Evolutionary conservation across 2,329 filamentous ascomycete species (phyloP), one percentile per base, ranked within the genome.

Genomic region (Neodidymelliopsis sp.): DNA sequence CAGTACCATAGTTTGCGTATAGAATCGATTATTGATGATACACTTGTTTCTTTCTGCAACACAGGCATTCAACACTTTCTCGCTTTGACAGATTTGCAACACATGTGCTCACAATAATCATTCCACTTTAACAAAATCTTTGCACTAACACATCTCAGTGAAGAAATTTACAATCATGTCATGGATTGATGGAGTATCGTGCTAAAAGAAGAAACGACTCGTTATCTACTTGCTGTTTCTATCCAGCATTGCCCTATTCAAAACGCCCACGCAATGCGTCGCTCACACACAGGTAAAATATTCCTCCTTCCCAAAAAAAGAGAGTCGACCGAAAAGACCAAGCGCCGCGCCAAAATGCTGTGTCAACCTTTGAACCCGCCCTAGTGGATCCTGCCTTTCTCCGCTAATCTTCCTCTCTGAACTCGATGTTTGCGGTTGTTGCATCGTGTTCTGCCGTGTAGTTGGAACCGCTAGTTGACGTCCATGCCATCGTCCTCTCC

Each of bases 401-500:
- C 10, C 10, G 12, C 24, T 18, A 30, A 11, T 6, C 22, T 15
- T 10, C 12, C 0, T 11, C 10, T 16, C 11, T 6, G 5, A 12
- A 15, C 15, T n/a, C n/a, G n/a, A n/a, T n/a, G n/a, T n/a, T n/a
- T n/a, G n/a, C n/a, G n/a, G n/a, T n/a, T n/a, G n/a, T n/a, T n/a
- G n/a, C n/a, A n/a, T n/a, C n/a, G n/a, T n/a, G n/a, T n/a, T n/a
- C 24, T 27, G 24, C 7, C 7, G 7, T 7, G 24, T 12, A 12
- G 16, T 8, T 2, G 15, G 6, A 20, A 13, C 4, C 7, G 15
- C 27, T 51, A 74, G 38, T 71, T 74, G 23, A 75, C 66, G 44
- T 75, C 72, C 72, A 75, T 75, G 4, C 71, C 72, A 28, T 74
- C 75, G 15, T 71, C 74, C 13, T 77, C 76, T 1, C 59, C 71